Percentiles rank a stretch among this genome's conserved stretches.
phyloP scores from a whole-genome alignment of 1,284 basidiomycete species.

The Boletellus deceptivus region DNA sequence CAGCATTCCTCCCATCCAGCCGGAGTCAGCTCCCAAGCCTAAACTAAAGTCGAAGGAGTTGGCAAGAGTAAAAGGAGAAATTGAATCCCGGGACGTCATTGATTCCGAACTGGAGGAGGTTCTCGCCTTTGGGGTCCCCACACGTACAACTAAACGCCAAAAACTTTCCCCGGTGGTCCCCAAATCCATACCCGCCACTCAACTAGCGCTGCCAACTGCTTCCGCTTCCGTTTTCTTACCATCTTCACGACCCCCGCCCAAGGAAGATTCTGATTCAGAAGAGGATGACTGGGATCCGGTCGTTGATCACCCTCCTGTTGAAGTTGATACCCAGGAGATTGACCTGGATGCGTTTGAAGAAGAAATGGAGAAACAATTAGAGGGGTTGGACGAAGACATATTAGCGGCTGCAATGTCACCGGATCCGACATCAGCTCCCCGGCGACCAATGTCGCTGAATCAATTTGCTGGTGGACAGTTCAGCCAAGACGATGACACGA shows the following conservation, averaged over 20 bases:
- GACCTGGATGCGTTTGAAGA: constrained; percentile 49
- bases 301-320: constrained; percentile 34
- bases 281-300: constrained; percentile 58
- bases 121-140: constrained; percentile 37
- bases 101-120: constrained; percentile 44
- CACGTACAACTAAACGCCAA: constrained; percentile 40
- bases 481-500: constrained; percentile 55
- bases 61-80: constrained; percentile 25
- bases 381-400: constrained; percentile 37
- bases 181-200: constrained; percentile 32
- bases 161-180: constrained; percentile 36
- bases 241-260: constrained; percentile 28
- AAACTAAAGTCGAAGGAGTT: constrained; percentile 30
- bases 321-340: constrained; percentile 44
- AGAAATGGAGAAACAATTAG: constrained; percentile 47
- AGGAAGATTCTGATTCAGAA: constrained; percentile 47
- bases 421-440: constrained; percentile 32
- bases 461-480: constrained; percentile 45
- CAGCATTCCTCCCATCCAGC: constrained; percentile 23
- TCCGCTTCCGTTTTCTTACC: constrained; percentile 36
- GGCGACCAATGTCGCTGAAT: constrained; percentile 52
- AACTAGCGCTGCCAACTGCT: constrained; percentile 44
- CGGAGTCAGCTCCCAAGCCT: constrained; percentile 21
- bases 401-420: constrained; percentile 42
- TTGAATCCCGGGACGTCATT: constrained; percentile 8